phyloP scores from a whole-genome alignment of 371 early-diverging fungal species.

The Batrachochytrium dendrobatidis region DNA sequence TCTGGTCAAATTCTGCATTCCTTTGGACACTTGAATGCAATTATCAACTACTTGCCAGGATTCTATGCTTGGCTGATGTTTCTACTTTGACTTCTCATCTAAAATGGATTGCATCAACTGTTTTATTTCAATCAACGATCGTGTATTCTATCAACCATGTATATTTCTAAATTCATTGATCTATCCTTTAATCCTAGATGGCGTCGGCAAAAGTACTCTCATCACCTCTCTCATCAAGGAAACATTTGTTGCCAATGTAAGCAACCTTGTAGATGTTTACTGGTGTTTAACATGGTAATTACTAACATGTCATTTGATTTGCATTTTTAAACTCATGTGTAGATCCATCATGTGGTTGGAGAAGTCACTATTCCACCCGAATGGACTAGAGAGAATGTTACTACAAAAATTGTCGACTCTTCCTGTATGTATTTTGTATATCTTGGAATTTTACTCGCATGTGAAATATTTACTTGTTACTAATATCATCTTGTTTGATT shows the following conservation, averaged over 20 bases:
- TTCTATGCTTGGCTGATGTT: no score
- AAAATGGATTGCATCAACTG: no score
- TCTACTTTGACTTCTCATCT: no score
- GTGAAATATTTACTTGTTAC: neutral
- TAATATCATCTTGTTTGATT: neutral
- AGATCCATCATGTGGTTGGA: slow-evolving; percentile 94
- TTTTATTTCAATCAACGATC: no score
- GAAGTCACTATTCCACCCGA: slow-evolving; percentile 97
- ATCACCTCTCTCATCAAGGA: slow-evolving; percentile 94
- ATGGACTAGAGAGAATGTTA: slow-evolving; percentile 91
- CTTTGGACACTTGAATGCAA: no score
- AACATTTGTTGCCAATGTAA: slow-evolving; percentile 83
- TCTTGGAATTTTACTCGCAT: neutral
- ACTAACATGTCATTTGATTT: no score
- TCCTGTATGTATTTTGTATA: slow-evolving; percentile 46
- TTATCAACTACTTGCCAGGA: no score
- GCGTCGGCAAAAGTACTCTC: slow-evolving; percentile 90
- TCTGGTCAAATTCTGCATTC: no score
- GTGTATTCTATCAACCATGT: no score
- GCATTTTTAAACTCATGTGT: neutral
- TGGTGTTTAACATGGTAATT: no score
- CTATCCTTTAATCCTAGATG: no score
- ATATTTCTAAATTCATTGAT: no score
- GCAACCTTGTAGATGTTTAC: slow-evolving; percentile 10
- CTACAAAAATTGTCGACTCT: slow-evolving; percentile 93